Evolutionary conservation across 805 yeast species (phyloP), one percentile per base, ranked within the genome.

Genomic region (Yarrowia sp.): DNA sequence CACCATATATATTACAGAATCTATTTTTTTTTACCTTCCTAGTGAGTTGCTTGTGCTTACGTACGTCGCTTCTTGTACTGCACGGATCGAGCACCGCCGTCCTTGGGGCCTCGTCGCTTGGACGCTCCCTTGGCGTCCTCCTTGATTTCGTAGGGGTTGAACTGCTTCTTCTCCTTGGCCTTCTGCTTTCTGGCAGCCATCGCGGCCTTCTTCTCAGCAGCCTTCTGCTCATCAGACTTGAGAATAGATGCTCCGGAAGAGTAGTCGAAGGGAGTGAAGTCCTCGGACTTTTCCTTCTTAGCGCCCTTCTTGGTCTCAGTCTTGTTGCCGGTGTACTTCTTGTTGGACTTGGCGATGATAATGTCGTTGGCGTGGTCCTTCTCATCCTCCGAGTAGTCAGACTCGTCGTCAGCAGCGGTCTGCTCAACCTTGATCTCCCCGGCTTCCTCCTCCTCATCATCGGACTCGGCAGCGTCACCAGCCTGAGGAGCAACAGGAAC

Each of bases 181-280:
- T 46, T 58, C 18, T 59, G 44, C 46, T 44, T 46, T 49, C 42
- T 18, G 5, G 47, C 47, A 19, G 25, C n/a, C 18, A 18, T 21
- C 3, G 61, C 44, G 21, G 51, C 38, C 32, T 53, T 59, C 31
- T 24, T 59, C 32, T 58, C 51, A 18, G 25, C 31, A 16, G 61
- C 32, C 44, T 62, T 38, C 39, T 51, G 44, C 12, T 35, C 62
- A 42, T 42, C 46, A 10, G 63, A 22, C n/a, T 61, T 65, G 47
- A 71, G 63, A 6, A 71, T 69, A 1, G 65, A 47, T 8, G 61
- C 55, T 0, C 74, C 74, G 9, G 62, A 24, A 18, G 46, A 65
- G 63, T 71, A 72, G 55, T 72, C 75, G 36, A 66, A 66, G 6
- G 67, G 66, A 12, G 65, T 62, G 51, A 66, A 65, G 7, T 61